phyloP scores from a whole-genome alignment of 352 stramenopile species.

The Phytophthora hybrid region DNA sequence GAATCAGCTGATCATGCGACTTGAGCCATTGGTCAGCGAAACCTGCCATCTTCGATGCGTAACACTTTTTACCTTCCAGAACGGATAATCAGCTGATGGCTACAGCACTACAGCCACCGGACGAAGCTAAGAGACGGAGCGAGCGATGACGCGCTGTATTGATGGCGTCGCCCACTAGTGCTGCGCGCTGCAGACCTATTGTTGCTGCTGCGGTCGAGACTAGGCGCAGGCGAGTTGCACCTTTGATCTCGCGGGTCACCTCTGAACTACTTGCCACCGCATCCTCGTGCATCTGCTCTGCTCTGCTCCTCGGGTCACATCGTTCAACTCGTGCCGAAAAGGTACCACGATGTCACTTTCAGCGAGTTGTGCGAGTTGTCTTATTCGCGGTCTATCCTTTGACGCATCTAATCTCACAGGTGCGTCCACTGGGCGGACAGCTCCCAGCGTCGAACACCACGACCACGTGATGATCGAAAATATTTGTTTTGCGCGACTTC shows the following conservation, averaged over 20 bases:
- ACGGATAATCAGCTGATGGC: not conserved
- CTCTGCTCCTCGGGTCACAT: not conserved
- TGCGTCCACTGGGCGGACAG: constrained; percentile 26
- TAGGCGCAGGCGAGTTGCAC: not conserved
- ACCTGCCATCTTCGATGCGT: constrained; percentile 18
- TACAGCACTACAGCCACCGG: constrained; percentile 20
- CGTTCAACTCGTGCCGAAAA: constrained; percentile 10
- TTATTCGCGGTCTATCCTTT: too few relatives aligned
- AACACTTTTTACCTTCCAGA: constrained; percentile 6
- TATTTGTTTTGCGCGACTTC: constrained; percentile 20
- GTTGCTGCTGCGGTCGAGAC: too few relatives aligned
- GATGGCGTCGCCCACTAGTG: too few relatives aligned
- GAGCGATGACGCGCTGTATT: not conserved
- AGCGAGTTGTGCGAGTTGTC: not conserved
- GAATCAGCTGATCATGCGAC: constrained; percentile 1
- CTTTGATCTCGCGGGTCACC: not conserved
- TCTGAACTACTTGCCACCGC: not conserved
- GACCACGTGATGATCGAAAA: constrained; percentile 13
- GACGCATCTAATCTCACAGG: constrained; percentile 17
- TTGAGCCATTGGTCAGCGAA: not conserved
- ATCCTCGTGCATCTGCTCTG: not conserved
- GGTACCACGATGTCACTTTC: not conserved
- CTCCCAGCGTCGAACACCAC: not conserved
- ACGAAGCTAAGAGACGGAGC: constrained; percentile 4
- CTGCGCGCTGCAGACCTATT: too few relatives aligned